Percentiles rank a stretch among this genome's conserved stretches.
Evolutionary conservation across 2,329 filamentous ascomycete genomes (phyloP).

Genomic region (Fusarium fracticaudum): DNA sequence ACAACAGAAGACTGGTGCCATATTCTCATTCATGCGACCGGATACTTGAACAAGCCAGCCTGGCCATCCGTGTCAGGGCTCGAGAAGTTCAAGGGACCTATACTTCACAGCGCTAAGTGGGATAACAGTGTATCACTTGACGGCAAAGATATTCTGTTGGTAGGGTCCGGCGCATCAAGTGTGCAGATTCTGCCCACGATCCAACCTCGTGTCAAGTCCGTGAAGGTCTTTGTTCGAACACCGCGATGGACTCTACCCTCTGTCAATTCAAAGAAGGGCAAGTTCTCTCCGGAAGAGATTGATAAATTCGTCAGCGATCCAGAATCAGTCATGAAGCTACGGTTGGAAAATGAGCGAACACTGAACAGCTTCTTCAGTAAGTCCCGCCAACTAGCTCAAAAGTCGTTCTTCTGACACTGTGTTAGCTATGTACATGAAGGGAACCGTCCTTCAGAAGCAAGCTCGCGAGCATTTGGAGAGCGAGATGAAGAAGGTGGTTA

Average conservation of each 20-base stretch:
- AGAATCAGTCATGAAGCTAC: neutral
- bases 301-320: neutral
- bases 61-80: constrained; percentile 2
- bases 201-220: neutral
- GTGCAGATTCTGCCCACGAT: constrained; percentile 11
- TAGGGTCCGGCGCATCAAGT: constrained; percentile 14
- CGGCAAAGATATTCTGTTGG: constrained; percentile 5
- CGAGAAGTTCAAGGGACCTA: neutral
- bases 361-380: constrained; percentile 20
- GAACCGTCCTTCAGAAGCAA: constrained; percentile 1
- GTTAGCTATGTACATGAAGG: constrained; percentile 21
- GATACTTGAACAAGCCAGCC: constrained; percentile 12
- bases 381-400: neutral
- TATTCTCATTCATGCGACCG: constrained; percentile 6
- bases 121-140: neutral
- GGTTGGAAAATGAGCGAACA: constrained; percentile 2
- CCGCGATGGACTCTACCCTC: constrained; percentile 17
- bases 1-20: constrained; percentile 5
- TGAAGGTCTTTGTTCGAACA: constrained; percentile 11
- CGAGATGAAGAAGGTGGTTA: constrained; percentile 8
- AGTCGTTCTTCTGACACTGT: too few species aligned
- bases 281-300: neutral
- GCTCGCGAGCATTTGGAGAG: neutral
- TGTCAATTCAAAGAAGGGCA: constrained; percentile 7
- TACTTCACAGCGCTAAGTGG: constrained; percentile 12